A percentile compares a stretch with the other conserved stretches of the same genome.
These are phyloP conservation scores for Mortierella sp. DNA, from an alignment of 371 early-diverging fungal species.

Conservation along the genomic window DNA sequence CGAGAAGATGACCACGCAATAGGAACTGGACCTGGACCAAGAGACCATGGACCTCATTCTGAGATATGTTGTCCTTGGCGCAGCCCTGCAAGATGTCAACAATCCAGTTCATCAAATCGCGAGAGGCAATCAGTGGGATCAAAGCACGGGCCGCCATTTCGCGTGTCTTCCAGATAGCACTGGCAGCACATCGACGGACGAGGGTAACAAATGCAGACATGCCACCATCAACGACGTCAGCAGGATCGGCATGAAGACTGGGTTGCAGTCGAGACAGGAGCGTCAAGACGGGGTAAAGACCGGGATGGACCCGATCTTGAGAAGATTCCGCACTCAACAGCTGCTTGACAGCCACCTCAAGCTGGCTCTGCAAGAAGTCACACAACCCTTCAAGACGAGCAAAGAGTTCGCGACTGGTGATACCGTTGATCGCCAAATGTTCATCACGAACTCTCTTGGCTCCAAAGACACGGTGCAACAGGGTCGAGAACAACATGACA, in stretches of 20 bases:
- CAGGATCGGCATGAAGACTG: constrained; percentile 67
- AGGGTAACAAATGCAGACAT: constrained; percentile 80
- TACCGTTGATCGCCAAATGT: constrained; percentile 79
- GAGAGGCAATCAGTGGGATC: constrained; percentile 76
- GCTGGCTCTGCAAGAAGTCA: constrained; percentile 80
- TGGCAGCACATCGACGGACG: constrained; percentile 81
- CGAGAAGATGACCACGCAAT: constrained; percentile 70
- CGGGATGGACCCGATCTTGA: constrained; percentile 76
- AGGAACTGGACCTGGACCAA: constrained; percentile 76
- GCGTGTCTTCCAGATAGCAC: constrained; percentile 86
- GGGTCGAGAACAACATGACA: constrained; percentile 92
- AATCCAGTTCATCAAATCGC: constrained; percentile 46
- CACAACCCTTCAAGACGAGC: constrained; percentile 86
- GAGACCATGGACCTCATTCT: constrained; percentile 82
- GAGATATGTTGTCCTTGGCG: constrained; percentile 44
- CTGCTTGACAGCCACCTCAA: constrained; percentile 77
- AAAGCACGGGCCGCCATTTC: constrained; percentile 91
- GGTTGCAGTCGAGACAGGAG: constrained; percentile 85
- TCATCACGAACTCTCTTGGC: constrained; percentile 83
- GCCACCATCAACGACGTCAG: constrained; percentile 62
- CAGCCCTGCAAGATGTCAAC: constrained; percentile 64
- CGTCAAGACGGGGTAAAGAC: constrained; percentile 83
- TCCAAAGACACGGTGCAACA: constrained; percentile 89
- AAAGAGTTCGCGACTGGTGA: constrained; percentile 93
- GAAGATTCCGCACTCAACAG: constrained; percentile 58